A percentile compares a stretch with the other conserved stretches of the same genome.
These are phyloP conservation scores for Xylariaceae sp. DNA, from an alignment of 2,329 filamentous ascomycete species.

Conservation along the genomic window DNA sequence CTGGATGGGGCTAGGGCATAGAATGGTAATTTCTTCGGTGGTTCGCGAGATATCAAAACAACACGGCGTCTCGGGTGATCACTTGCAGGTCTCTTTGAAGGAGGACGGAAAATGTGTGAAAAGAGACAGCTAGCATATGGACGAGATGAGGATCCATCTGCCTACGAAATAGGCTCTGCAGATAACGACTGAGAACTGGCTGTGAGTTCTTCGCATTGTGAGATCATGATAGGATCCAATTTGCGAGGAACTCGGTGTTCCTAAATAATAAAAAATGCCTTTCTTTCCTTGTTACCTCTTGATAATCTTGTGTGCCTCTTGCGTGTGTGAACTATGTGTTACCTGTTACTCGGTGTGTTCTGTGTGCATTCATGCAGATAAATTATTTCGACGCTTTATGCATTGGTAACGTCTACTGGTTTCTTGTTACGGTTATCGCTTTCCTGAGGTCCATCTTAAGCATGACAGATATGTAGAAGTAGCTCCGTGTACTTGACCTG, in stretches of 20 bases:
- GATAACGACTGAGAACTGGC: constrained; percentile 33
- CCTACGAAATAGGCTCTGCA: constrained; percentile 30
- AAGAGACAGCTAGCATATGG: constrained; percentile 30
- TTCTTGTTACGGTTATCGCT: too few relatives aligned
- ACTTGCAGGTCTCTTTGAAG: constrained; percentile 27
- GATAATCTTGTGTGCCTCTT: not conserved
- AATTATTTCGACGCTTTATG: too few relatives aligned
- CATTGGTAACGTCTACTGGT: too few relatives aligned
- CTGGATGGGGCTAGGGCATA: constrained; percentile 32
- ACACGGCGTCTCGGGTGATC: constrained; percentile 31
- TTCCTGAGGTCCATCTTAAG: too few relatives aligned
- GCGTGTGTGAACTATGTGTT: too few relatives aligned
- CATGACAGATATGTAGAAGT: too few relatives aligned
- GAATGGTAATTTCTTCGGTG: constrained; percentile 32
- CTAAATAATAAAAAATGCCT: constrained; percentile 36
- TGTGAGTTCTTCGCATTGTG: constrained; percentile 34
- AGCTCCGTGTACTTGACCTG: too few relatives aligned
- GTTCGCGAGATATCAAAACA: constrained; percentile 27
- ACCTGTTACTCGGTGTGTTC: too few relatives aligned
- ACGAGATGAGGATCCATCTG: constrained; percentile 29
- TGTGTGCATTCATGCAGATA: too few relatives aligned
- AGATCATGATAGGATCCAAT: constrained; percentile 33
- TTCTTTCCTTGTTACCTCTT: not conserved
- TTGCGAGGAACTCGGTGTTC: constrained; percentile 41
- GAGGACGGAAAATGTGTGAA: constrained; percentile 24